These are phyloP conservation scores for Macrolepiota albuminosa DNA, from an alignment of 768 basidiomycete genomes.

Conservation along the genomic window DNA sequence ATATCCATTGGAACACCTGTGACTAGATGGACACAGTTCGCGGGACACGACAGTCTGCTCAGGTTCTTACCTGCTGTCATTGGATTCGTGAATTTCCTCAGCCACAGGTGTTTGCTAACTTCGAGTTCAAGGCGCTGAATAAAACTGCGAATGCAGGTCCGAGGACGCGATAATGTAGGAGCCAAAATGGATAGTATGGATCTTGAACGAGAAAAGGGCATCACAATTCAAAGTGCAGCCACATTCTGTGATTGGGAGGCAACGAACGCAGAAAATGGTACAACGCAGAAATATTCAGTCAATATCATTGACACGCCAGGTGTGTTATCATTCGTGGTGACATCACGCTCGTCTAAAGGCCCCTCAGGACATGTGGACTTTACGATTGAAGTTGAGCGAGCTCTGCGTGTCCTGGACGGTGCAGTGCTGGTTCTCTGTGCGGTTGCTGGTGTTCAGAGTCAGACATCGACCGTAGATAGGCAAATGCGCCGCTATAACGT, in stretches of 20 bases:
- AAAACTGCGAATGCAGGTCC: conserved; percentile 48
- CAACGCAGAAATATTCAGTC: conserved; percentile 81
- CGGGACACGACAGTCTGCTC: conserved; percentile 5
- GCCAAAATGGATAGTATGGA: conserved; percentile 99
- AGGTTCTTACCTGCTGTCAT: background rate
- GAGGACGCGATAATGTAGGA: conserved; percentile 92
- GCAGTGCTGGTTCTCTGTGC: conserved; percentile 96
- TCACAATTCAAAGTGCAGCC: conserved; percentile 98
- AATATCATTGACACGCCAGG: conserved; percentile 99
- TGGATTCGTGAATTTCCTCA: conserved; percentile 15
- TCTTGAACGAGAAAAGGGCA: conserved; percentile 96
- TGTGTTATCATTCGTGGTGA: conserved; percentile 22
- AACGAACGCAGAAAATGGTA: conserved; percentile 49
- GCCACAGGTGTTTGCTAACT: conserved; percentile 17
- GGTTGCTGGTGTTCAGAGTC: conserved; percentile 96
- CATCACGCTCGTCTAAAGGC: background rate
- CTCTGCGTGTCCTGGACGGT: conserved; percentile 92
- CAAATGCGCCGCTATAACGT: conserved; percentile 98
- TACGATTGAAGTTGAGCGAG: conserved; percentile 98
- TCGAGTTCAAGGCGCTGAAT: background rate
- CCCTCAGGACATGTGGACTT: conserved; percentile 93
- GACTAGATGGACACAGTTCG: conserved; percentile 9
- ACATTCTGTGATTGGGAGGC: conserved; percentile 98
- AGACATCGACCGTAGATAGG: conserved; percentile 98
- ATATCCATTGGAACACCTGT: conserved; percentile 16